phyloP scores from a whole-genome alignment of 495 filamentous ascomycete genomes.

The Xylaria scruposa region DNA sequence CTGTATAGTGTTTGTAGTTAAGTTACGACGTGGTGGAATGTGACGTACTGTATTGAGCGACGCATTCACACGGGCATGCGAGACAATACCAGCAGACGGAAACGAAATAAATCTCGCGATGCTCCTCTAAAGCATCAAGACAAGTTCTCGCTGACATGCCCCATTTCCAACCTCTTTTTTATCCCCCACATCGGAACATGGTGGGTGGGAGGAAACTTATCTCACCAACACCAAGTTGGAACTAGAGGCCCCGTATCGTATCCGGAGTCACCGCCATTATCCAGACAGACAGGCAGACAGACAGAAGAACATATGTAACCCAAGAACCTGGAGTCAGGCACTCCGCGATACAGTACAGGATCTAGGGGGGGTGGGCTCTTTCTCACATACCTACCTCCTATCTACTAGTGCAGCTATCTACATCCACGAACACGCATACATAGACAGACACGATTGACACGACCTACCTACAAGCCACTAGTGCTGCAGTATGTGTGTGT shows the following conservation, averaged over 20 bases:
- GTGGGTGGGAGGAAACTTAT: conserved; percentile 11
- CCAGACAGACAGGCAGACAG: background rate
- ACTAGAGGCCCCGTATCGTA: background rate
- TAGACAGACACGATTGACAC: conserved; percentile 11
- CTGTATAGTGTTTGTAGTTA: background rate
- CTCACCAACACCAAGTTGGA: conserved; percentile 3
- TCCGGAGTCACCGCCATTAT: conserved; percentile 10
- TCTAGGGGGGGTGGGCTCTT: background rate
- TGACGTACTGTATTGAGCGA: background rate
- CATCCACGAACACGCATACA: conserved; percentile 9
- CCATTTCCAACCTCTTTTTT: background rate
- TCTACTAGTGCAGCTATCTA: conserved; percentile 3
- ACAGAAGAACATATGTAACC: background rate
- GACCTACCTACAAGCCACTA: conserved; percentile 7
- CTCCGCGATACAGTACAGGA: conserved; percentile 23
- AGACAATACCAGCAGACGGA: background rate
- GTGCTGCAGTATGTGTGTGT: conserved; percentile 16
- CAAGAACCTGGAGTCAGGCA: conserved; percentile 17
- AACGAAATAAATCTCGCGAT: background rate
- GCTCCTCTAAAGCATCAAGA: background rate
- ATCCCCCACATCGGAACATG: background rate
- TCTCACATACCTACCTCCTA: background rate
- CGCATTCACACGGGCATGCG: background rate
- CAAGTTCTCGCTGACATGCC: background rate
- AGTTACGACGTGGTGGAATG: background rate